These are phyloP conservation scores for Blastobotrys persicus DNA, from an alignment of 1,139 yeast genomes.

Conservation along the genomic window DNA sequence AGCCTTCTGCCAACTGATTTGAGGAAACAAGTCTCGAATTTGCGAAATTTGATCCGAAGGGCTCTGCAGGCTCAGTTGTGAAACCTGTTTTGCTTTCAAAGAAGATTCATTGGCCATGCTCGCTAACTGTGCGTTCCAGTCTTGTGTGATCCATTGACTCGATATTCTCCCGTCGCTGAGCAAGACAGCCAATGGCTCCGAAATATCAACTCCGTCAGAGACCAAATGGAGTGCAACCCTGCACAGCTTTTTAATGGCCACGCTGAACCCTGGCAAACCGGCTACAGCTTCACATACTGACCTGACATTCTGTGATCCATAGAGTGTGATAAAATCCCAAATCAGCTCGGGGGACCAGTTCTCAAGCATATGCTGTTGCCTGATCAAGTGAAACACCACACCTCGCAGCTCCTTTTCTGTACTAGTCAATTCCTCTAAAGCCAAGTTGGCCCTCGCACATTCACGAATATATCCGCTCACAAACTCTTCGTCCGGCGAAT, in stretches of 20 bases:
- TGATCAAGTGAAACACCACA: conserved; percentile 16
- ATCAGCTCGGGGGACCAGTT: conserved; percentile 27
- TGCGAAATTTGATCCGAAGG: conserved; percentile 20
- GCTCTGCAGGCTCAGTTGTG: conserved; percentile 11
- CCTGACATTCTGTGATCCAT: conserved; percentile 30
- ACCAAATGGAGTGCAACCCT: conserved; percentile 21
- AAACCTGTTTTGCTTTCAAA: conserved; percentile 11
- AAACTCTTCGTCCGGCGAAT: conserved; percentile 3
- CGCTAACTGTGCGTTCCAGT: conserved; percentile 21
- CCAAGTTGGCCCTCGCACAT: background rate
- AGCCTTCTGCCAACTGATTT: conserved; percentile 17
- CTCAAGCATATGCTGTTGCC: conserved; percentile 8
- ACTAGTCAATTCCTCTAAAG: background rate
- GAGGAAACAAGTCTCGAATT: conserved; percentile 34
- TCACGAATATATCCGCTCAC: conserved; percentile 5
- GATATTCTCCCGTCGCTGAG: conserved; percentile 14
- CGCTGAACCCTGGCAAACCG: conserved; percentile 14
- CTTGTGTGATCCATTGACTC: conserved; percentile 14
- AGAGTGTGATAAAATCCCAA: conserved; percentile 32
- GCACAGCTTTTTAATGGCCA: conserved; percentile 20
- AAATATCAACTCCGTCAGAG: conserved; percentile 7
- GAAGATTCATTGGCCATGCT: conserved; percentile 18
- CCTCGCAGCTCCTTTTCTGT: conserved; percentile 12
- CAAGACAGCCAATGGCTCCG: conserved; percentile 19
- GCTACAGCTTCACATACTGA: conserved; percentile 21